Evolutionary conservation across 352 stramenopile genomes (phyloP).

Genomic region (Thraustochytrium sp.): DNA sequence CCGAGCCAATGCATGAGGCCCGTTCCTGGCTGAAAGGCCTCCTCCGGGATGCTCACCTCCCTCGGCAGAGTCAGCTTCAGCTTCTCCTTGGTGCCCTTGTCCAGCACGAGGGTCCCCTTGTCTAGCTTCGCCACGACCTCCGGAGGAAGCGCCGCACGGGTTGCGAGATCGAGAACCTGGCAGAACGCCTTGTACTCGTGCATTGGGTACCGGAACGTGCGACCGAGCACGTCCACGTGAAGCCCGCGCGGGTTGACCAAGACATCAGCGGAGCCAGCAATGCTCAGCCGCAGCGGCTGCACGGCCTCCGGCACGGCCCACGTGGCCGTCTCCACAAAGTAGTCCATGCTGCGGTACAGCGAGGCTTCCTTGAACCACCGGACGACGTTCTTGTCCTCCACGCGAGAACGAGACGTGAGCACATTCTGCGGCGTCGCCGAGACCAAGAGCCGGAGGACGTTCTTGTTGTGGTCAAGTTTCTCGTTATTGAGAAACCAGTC

Average conservation of each 20-base stretch:
- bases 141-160: not conserved
- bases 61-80: not conserved
- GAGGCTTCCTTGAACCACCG: not conserved
- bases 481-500: not conserved
- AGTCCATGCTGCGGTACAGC: conserved; percentile 14
- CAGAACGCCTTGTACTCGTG: not conserved
- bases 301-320: not conserved
- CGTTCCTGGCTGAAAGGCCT: not conserved
- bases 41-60: not conserved
- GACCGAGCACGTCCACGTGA: not conserved
- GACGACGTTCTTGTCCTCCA: not conserved
- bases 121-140: not conserved
- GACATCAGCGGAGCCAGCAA: not conserved
- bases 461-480: not conserved
- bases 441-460: not conserved
- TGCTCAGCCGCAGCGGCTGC: not conserved
- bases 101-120: not conserved
- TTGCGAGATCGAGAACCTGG: not conserved
- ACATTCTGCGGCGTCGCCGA: not conserved
- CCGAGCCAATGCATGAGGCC: not conserved
- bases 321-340: conserved; percentile 7
- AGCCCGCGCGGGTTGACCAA: not conserved
- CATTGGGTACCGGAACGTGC: not conserved
- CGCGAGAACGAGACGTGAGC: not conserved
- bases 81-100: not conserved